phyloP scores from a whole-genome alignment of 176 grass and related monocot species.

The Oryza nivara region DNA sequence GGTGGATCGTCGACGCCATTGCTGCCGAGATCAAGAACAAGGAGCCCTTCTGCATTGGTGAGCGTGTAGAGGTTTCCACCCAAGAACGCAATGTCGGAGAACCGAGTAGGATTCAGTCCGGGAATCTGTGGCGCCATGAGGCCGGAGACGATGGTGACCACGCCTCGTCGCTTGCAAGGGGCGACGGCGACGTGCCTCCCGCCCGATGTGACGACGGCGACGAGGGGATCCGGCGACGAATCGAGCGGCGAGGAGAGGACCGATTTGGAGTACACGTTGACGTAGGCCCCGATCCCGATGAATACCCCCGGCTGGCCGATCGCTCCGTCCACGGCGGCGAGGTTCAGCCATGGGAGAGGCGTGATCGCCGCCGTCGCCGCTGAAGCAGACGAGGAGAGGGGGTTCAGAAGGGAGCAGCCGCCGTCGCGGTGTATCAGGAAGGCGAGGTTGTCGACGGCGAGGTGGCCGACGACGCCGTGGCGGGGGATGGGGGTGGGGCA shows the following conservation, averaged over 20 bases:
- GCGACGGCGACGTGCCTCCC: neutral
- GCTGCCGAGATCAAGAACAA: neutral
- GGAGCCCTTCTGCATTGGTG: neutral
- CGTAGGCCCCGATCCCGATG: too few species aligned
- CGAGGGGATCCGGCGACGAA: neutral
- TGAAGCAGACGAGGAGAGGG: neutral
- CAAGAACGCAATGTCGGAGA: constrained; percentile 5
- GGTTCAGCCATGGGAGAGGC: too few species aligned
- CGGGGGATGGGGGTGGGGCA: neutral
- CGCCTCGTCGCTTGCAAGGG: neutral
- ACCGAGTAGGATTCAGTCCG: too few species aligned
- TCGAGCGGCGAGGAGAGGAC: neutral
- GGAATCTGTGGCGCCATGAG: too few species aligned
- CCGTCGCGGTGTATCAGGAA: neutral
- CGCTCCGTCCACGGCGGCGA: too few species aligned
- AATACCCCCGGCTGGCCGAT: neutral
- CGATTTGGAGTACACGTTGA: neutral
- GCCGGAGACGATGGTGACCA: neutral
- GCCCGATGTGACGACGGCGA: neutral
- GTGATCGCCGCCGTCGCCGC: too few species aligned
- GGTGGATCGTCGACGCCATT: neutral
- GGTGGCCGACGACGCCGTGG: neutral
- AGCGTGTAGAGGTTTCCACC: neutral
- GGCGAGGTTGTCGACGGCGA: neutral
- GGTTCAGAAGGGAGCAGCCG: neutral